These are phyloP conservation scores for Ceratocystis papillata DNA, from an alignment of 2,329 filamentous ascomycete species.

Conservation along the genomic window DNA sequence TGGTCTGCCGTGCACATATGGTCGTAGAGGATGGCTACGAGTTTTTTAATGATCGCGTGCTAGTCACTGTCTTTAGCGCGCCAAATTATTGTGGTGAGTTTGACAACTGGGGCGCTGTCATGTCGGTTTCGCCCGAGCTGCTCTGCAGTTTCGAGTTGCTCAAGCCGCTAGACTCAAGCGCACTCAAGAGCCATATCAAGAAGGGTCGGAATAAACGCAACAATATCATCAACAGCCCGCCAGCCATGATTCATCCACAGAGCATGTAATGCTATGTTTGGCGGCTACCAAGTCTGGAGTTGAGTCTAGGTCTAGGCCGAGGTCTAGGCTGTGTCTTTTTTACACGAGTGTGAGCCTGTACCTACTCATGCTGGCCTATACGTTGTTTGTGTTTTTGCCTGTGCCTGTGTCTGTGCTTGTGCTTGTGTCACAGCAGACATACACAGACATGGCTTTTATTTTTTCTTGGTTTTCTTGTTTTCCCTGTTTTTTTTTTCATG, in stretches of 20 bases:
- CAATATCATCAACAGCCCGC: slow-evolving; percentile 86
- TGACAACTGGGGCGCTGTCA: slow-evolving; percentile 97
- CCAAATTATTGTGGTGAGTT: slow-evolving; percentile 99
- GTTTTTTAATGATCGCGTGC: slow-evolving; percentile 88
- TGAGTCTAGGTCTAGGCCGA: neutral
- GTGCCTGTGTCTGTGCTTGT: slow-evolving; percentile 1
- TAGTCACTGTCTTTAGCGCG: slow-evolving; percentile 95
- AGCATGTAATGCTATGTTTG: slow-evolving; percentile 18
- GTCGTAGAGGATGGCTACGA: slow-evolving; percentile 98
- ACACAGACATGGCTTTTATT: neutral
- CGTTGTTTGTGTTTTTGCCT: neutral
- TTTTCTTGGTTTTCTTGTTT: neutral
- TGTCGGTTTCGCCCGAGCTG: slow-evolving; percentile 89
- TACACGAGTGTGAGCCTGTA: neutral
- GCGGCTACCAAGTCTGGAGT: neutral
- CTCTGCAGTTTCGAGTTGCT: slow-evolving; percentile 95
- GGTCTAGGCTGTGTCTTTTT: neutral
- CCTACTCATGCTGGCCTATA: no score
- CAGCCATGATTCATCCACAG: slow-evolving; percentile 21
- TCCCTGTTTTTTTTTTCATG: neutral
- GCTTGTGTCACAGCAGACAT: neutral
- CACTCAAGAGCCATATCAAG: slow-evolving; percentile 97
- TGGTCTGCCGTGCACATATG: slow-evolving; percentile 97
- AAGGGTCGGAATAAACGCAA: slow-evolving; percentile 91
- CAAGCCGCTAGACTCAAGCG: slow-evolving; percentile 90